phyloP scores from a whole-genome alignment of 2,329 filamentous ascomycete species.

The Cryphonectria naterciae region DNA sequence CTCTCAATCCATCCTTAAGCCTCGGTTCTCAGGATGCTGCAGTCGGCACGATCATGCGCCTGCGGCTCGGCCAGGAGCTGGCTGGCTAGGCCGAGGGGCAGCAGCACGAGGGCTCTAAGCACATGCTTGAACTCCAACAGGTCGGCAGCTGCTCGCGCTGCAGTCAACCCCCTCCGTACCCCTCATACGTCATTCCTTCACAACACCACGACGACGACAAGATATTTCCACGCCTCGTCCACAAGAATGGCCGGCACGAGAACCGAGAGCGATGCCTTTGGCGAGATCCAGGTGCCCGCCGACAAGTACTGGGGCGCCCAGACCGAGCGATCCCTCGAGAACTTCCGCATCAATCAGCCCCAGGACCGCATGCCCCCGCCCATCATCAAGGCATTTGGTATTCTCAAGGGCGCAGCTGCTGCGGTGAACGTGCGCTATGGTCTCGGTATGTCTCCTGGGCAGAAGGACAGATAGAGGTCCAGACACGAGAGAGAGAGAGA shows the following conservation, averaged over 20 bases:
- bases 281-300: constrained; percentile 86
- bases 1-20: background rate
- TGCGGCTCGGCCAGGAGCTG: constrained; percentile 24
- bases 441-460: constrained; percentile 63
- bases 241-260: constrained; percentile 63
- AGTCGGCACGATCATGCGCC: constrained; percentile 25
- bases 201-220: constrained; percentile 19
- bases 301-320: constrained; percentile 99
- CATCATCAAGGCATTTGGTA: constrained; percentile 91
- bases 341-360: constrained; percentile 99
- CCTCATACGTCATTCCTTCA: constrained; percentile 11
- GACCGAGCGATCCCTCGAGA: constrained; percentile 92
- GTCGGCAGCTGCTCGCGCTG: background rate
- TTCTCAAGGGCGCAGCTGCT: constrained; percentile 94
- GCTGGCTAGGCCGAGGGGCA: constrained; percentile 28
- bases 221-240: constrained; percentile 50
- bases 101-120: constrained; percentile 27
- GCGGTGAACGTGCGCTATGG: constrained; percentile 95
- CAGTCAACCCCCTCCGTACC: constrained; percentile 7
- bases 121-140: constrained; percentile 27
- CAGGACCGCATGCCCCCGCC: constrained; percentile 97
- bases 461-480: background rate
- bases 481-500: background rate
- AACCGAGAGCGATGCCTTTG: constrained; percentile 96
- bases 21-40: constrained; percentile 22